Evolutionary conservation across 306 rosid species (phyloP), one percentile per base, ranked within the genome.

Genomic region (Psophocarpus tetragonolobus): DNA sequence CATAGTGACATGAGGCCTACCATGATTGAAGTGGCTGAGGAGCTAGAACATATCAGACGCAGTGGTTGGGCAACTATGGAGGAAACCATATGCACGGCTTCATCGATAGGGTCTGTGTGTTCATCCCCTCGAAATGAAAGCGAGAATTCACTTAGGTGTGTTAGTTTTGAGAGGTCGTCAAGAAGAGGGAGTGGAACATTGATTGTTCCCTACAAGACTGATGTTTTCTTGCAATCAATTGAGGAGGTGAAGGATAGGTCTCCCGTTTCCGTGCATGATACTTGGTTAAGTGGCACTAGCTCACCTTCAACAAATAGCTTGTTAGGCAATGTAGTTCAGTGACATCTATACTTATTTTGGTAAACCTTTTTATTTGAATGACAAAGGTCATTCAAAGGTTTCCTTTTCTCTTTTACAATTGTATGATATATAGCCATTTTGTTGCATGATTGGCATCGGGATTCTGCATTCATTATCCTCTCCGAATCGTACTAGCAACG

Each of bases 1-100:
- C 97, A 91, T 44, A 88, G 97, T 41, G 97, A 95, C 73, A 81
- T 76, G 85, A 91, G 99, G 87, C 99, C 99, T 45, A 85, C 91
- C 14, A 95, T 95, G 99, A 85, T 78, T 75, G 99, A 95, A 85
- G 99, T 91, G 30, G 97, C 99, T 0, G 97, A 89, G 74, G 99
- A 95, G 87, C 89, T 95, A 3, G 96, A 95, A 45, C 77, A 41
- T 50, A 77, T 95, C 45, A 81, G 86, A 77, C 86, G 78, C 58
- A 89, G 97, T 8, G 97, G 94, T 17, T 89, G 96, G 96, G 83
- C 88, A 14, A 74, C 94, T 23, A 82, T 89, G 87, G 97, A 91
- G 69, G 99, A 91, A 79, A 84, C 89, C 50, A 27, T 83, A 32
- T 87, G 88, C 82, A 47, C 58, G 66, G 87, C 85, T 61, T 87